phyloP scores from a whole-genome alignment of 257 asterid genomes.

The Solanum chiquidenum region DNA sequence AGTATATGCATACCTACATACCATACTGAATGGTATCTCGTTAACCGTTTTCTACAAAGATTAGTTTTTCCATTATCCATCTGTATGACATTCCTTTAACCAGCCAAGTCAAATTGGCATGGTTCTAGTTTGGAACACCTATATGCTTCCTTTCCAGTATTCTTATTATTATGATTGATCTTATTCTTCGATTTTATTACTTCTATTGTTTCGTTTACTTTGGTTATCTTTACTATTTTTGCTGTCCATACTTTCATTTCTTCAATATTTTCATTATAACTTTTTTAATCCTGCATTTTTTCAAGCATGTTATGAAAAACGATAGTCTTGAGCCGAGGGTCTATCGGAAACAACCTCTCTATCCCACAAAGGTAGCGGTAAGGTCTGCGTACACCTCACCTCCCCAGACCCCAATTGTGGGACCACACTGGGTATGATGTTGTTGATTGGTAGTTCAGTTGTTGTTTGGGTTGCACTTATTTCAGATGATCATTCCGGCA shows the following conservation, averaged over 20 bases:
- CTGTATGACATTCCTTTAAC: neutral
- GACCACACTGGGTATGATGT: neutral
- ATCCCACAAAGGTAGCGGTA: neutral
- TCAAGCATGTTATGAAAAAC: too few relatives aligned
- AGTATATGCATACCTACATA: neutral
- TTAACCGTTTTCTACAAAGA: neutral
- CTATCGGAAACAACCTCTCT: neutral
- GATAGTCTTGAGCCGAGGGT: neutral
- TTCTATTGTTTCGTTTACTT: neutral
- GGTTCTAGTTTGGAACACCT: neutral
- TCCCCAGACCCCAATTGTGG: too few relatives aligned
- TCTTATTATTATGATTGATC: neutral
- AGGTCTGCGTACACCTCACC: neutral
- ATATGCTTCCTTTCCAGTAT: neutral
- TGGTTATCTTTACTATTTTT: neutral
- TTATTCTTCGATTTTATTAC: too few relatives aligned
- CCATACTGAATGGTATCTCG: neutral
- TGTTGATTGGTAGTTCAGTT: too few relatives aligned
- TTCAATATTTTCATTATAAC: neutral
- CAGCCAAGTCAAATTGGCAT: neutral
- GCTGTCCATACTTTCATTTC: neutral
- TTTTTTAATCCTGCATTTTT: too few relatives aligned
- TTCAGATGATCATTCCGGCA: neutral
- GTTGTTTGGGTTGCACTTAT: too few relatives aligned
- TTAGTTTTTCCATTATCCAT: neutral